phyloP scores from a whole-genome alignment of 371 early-diverging fungal species.

The Caulochytrium protostelioides region DNA sequence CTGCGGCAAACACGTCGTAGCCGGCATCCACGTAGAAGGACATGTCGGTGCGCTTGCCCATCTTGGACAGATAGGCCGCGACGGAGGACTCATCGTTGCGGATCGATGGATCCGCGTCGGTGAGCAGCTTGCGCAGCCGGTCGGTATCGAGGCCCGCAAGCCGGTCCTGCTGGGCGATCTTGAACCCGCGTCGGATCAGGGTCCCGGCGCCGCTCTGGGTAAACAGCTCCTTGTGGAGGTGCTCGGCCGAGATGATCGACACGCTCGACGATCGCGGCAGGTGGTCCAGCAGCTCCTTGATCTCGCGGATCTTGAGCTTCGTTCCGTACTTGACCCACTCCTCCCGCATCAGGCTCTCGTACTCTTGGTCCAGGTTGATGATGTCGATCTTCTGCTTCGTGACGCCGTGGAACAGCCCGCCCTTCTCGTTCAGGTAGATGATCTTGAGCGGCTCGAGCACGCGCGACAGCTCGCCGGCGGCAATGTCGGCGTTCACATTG shows the following conservation, averaged over 20 bases:
- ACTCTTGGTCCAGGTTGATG: slow-evolving; percentile 68
- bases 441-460: slow-evolving; percentile 90
- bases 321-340: slow-evolving; percentile 92
- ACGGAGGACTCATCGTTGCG: slow-evolving; percentile 40
- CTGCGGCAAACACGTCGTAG: slow-evolving; percentile 58
- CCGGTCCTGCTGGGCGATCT: slow-evolving; percentile 34
- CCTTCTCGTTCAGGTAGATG: slow-evolving; percentile 86
- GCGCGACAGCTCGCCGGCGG: slow-evolving; percentile 83
- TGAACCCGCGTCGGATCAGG: slow-evolving; percentile 75
- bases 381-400: slow-evolving; percentile 79
- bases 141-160: slow-evolving; percentile 42
- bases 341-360: slow-evolving; percentile 62
- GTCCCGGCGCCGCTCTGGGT: slow-evolving; percentile 91
- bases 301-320: slow-evolving; percentile 81
- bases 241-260: slow-evolving; percentile 85
- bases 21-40: slow-evolving; percentile 56
- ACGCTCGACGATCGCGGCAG: slow-evolving; percentile 87
- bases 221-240: slow-evolving; percentile 87
- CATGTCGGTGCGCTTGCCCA: slow-evolving; percentile 26
- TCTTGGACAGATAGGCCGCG: slow-evolving; percentile 44
- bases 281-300: slow-evolving; percentile 79
- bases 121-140: slow-evolving; percentile 55
- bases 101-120: slow-evolving; percentile 42
- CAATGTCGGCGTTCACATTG: slow-evolving; percentile 94
- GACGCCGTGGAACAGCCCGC: slow-evolving; percentile 73